phyloP scores from a whole-genome alignment of 2,329 filamentous ascomycete species.

The Teratosphaeria pseudoeucalypti region DNA sequence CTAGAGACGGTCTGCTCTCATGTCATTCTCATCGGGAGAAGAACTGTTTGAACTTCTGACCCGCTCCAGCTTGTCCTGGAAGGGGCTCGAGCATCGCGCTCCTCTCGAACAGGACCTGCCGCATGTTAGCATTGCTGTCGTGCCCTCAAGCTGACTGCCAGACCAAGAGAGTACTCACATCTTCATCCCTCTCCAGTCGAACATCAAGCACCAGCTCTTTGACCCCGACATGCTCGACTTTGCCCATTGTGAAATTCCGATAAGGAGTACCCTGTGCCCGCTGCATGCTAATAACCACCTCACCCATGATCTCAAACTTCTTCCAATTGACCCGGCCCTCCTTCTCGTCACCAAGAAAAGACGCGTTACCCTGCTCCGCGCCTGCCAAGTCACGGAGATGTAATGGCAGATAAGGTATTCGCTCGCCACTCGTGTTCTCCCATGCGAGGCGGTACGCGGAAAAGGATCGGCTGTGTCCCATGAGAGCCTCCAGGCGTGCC shows the following conservation, averaged over 20 bases:
- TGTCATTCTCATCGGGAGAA: conserved; percentile 17
- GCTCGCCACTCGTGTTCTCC: conserved; percentile 84
- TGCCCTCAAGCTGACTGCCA: neutral
- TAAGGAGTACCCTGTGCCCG: conserved; percentile 82
- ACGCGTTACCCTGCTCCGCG: conserved; percentile 84
- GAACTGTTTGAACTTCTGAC: conserved; percentile 33
- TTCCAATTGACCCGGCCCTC: conserved; percentile 75
- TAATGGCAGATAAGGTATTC: conserved; percentile 87
- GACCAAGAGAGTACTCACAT: conserved; percentile 48
- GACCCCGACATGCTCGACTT: conserved; percentile 55
- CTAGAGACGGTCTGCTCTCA: neutral
- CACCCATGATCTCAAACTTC: conserved; percentile 93
- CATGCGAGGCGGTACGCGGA: conserved; percentile 94
- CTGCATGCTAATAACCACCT: conserved; percentile 83
- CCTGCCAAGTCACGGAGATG: conserved; percentile 83
- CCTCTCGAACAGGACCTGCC: conserved; percentile 48
- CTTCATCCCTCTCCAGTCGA: conserved; percentile 73
- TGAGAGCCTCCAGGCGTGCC: conserved; percentile 76
- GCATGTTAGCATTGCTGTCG: conserved; percentile 8
- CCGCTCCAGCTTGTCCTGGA: conserved; percentile 13
- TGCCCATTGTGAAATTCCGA: conserved; percentile 44
- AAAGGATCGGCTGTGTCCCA: conserved; percentile 86
- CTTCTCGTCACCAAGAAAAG: conserved; percentile 57
- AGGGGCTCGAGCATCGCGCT: conserved; percentile 44
- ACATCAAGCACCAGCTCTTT: conserved; percentile 71